Conservation (phyloP, 2,329 filamentous ascomycete species). For the Dothiorella sarmentorum region DNA sequence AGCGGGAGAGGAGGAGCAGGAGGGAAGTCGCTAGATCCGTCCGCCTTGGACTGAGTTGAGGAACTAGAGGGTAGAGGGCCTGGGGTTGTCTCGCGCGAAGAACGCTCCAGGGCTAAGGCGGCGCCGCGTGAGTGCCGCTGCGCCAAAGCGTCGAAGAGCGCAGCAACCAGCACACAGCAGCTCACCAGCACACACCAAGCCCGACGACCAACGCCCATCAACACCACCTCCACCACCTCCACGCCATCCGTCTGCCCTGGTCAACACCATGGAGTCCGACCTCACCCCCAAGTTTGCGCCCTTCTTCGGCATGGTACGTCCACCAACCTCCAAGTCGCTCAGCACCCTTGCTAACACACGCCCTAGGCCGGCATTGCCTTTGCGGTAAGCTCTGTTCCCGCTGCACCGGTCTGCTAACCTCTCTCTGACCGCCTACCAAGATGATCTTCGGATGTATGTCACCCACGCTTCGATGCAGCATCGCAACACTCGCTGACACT, state of each 20-base stretch:
- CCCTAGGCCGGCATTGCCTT: conserved; percentile 70
- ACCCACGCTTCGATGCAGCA: conserved; percentile 5
- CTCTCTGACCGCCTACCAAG: conserved; percentile 27
- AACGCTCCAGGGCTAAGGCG: conserved; percentile 15
- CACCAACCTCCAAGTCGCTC: neutral
- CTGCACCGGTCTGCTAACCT: conserved; percentile 21
- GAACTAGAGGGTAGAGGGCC: conserved; percentile 11
- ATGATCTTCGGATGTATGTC: conserved; percentile 80
- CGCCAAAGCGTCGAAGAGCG: conserved; percentile 10
- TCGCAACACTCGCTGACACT: conserved; percentile 23
- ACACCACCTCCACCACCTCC: conserved; percentile 1
- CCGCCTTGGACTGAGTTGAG: conserved; percentile 9
- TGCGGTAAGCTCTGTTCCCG: conserved; percentile 47
- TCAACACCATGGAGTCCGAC: conserved; percentile 42
- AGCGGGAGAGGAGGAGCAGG: neutral
- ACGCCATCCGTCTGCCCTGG: neutral
- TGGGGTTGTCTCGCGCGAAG: conserved; percentile 16
- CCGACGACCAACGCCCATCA: conserved; percentile 8
- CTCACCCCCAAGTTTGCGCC: conserved; percentile 77
- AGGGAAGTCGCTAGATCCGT: conserved; percentile 2
- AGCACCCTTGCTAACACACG: conserved; percentile 36
- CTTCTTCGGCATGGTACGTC: conserved; percentile 80
- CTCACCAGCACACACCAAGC: no score
- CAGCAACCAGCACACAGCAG: neutral
- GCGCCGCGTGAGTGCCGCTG: conserved; percentile 15